Base-by-base conservation (phyloP, 2,329 filamentous ascomycete species). In the Arthrinium puccinioides region DNA sequence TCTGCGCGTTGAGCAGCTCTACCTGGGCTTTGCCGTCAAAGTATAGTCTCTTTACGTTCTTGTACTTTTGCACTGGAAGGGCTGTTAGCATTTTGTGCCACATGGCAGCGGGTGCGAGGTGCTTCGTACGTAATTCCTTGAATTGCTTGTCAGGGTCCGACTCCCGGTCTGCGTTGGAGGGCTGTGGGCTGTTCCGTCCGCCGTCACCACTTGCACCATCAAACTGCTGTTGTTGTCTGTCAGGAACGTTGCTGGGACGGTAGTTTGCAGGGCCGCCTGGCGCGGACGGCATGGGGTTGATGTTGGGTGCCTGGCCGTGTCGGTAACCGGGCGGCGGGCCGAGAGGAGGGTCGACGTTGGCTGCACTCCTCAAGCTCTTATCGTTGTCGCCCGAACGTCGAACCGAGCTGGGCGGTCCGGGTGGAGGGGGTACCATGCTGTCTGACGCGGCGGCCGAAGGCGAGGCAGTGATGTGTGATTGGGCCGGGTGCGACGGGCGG, bases 41-140 rank as follows among this genome's bases (percentile, higher is more conserved):
- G 59, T 96, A 98, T 52, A 96, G 85, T 39, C 88, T 82, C 68
- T 98, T 98, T 40, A 98, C 90, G 57, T 96, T 95, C 60, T 94
- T 94, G 60, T 98, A 98, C 66, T 98, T 98, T 48, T 79, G 79
- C 54, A 92, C 89, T 95, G 46, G 36, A 42, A 31, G 21, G 16
- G 13, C 4, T 15, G 21, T 37, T 23, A 37, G 25, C 11, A n/a
- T n/a, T n/a, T n/a, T n/a, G n/a, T n/a, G n/a, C n/a, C n/a, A n/a
- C n/a, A n/a, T n/a, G n/a, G n/a, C n/a, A n/a, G n/a, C n/a, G n/a
- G n/a, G n/a, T n/a, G n/a, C n/a, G 41, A 25, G n/a, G n/a, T n/a
- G n/a, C n/a, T n/a, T 60, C 68, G 45, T 66, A 79, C 74, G 56
- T 31, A 79, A 54, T 37, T 78, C 74, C 44, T 78, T 78, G 42